Percentiles rank a stretch among this genome's conserved stretches.
Evolutionary conservation across 1,284 basidiomycete genomes (phyloP).

Genomic region (Coniophora puteana): DNA sequence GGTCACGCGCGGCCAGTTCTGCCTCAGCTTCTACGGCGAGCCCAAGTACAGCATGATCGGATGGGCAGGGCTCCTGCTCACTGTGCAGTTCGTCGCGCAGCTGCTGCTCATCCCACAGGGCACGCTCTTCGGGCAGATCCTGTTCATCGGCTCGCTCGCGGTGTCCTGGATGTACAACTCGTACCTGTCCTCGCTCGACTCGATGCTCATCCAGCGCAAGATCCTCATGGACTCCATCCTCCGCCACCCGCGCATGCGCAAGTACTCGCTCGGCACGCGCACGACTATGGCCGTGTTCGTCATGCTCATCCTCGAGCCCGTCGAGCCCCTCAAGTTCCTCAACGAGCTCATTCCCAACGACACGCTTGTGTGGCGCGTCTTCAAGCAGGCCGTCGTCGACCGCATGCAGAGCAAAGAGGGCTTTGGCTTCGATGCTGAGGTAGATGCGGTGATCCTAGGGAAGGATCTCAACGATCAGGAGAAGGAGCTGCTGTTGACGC

Average conservation of each 20-base stretch:
- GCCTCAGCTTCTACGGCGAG: conserved; percentile 19
- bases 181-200: conserved; percentile 27
- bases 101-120: conserved; percentile 27
- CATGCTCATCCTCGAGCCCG: conserved; percentile 22
- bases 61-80: conserved; percentile 24
- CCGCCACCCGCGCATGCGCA: conserved; percentile 18
- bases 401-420: background rate
- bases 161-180: conserved; percentile 26
- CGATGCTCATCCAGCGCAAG: conserved; percentile 22
- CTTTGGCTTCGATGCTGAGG: too few species aligned
- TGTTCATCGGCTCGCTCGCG: conserved; percentile 25
- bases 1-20: conserved; percentile 25
- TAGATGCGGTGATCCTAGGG: too few species aligned
- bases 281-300: conserved; percentile 26
- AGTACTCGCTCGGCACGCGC: conserved; percentile 25
- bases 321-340: background rate
- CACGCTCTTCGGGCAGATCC: conserved; percentile 29
- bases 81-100: conserved; percentile 25
- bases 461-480: too few species aligned
- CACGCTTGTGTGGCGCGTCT: conserved; percentile 18
- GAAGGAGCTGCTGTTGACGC: background rate
- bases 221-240: conserved; percentile 22
- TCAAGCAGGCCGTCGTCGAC: background rate
- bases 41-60: conserved; percentile 20
- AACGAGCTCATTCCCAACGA: conserved; percentile 26